Evolutionary conservation across 257 asterid species (phyloP).

Genomic region (Solanum sejunctum): DNA sequence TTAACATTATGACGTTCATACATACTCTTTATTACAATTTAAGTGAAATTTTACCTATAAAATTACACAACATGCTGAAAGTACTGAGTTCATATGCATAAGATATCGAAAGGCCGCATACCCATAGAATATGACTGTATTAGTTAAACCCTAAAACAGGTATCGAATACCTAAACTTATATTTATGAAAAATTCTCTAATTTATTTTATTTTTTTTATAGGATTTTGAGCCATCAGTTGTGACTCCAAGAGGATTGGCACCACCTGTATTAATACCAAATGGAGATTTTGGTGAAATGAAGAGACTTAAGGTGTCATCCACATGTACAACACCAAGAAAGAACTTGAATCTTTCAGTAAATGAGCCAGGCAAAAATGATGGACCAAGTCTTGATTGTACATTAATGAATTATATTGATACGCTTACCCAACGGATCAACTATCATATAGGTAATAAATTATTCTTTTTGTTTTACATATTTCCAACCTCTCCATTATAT

Average conservation of each 20-base stretch:
- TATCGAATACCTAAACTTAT: neutral
- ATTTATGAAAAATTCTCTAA: neutral
- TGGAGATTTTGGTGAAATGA: neutral
- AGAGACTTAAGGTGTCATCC: neutral
- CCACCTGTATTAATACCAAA: neutral
- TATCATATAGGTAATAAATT: neutral
- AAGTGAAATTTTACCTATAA: too few relatives aligned
- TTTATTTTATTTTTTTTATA: neutral
- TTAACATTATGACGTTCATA: too few relatives aligned
- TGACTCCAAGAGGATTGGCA: neutral
- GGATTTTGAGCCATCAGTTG: neutral
- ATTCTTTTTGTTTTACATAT: neutral
- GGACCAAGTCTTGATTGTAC: neutral
- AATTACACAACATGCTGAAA: neutral
- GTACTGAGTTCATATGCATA: neutral
- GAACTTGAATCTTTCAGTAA: neutral
- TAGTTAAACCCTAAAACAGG: neutral
- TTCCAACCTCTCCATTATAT: neutral
- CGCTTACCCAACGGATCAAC: slow-evolving; percentile 1
- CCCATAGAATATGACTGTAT: neutral
- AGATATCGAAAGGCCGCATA: neutral
- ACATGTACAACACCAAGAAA: neutral
- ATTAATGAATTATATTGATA: neutral
- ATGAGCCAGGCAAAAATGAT: neutral
- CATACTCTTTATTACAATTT: too few relatives aligned